Evolutionary conservation across 176 grass and related monocot species (phyloP), one percentile per base, ranked within the genome.

Genomic region (Triticum timopheevii): DNA sequence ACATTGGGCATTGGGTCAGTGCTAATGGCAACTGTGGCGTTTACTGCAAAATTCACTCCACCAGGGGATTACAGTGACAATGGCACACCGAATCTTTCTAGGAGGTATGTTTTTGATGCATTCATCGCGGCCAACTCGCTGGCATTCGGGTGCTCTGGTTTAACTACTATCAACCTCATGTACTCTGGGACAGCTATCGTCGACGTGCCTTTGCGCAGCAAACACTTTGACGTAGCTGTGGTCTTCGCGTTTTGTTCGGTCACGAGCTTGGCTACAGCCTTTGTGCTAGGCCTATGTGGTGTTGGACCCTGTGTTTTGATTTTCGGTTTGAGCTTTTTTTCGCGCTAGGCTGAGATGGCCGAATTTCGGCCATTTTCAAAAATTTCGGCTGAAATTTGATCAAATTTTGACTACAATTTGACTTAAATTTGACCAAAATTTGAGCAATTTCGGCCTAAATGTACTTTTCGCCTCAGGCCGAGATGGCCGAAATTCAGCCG

Each of bases 101-200:
- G 3, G 54, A 84, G 52, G 52, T 44, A 22, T 19, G 19, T 5
- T 1, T 49, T 49, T 49, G 45, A 49, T 49, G 45, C 45, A 49
- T 38, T 3, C 56, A 11, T 75, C 10, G 25, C 31, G 24, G 54
- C 82, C 69, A 84, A 54, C 50, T 54, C 50, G 15, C 50, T 54
- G 4, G 50, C 50, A 13, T 54, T 54, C 5, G 13, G 5, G 50
- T 54, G 50, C 50, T 54, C 50, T 19, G 50, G 50, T 28, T 10
- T 64, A 42, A 69, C 47, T 8, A 75, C 56, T 8, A 13, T 84
- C 36, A 70, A 70, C 36, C 69, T 84, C 59, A 74, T 75, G 69
- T 84, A 74, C 56, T 63, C 82, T 17, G 82, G 82, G 15, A 75
- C 63, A 31, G 44, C 69, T 10, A 84, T 56, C 13, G 68, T 84